Percentiles rank a stretch among this genome's conserved stretches.
phyloP scores from a whole-genome alignment of 2,329 filamentous ascomycete genomes.

The Alternaria triticimaculans region DNA sequence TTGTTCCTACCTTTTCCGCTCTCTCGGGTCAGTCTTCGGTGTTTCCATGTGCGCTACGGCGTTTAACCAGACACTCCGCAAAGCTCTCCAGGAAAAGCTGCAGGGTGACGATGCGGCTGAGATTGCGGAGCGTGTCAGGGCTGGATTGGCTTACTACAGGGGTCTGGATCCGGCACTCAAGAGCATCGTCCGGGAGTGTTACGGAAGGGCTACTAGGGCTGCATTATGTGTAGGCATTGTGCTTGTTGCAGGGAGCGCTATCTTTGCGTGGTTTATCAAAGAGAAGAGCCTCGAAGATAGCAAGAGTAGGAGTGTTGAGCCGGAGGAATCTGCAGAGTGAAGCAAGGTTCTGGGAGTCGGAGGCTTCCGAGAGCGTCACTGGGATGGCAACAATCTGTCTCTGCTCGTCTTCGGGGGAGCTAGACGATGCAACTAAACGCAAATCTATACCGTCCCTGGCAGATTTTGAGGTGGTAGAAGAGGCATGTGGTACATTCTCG shows the following conservation, averaged over 20 bases:
- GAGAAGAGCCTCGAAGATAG: conserved; percentile 48
- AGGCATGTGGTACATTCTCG: background rate
- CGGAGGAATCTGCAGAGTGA: background rate
- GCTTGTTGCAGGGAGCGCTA: conserved; percentile 58
- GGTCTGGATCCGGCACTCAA: conserved; percentile 67
- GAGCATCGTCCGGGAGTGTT: conserved; percentile 69
- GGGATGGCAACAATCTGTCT: background rate
- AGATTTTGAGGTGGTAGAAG: background rate
- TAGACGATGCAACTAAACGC: background rate
- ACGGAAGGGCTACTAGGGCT: conserved; percentile 63
- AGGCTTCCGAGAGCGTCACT: background rate
- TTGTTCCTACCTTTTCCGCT: conserved; percentile 81
- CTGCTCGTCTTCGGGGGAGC: background rate
- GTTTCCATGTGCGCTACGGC: conserved; percentile 74
- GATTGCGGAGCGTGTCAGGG: conserved; percentile 72
- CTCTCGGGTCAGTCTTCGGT: conserved; percentile 70
- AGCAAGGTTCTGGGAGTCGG: background rate
- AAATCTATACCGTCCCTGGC: background rate
- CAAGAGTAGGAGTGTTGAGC: background rate
- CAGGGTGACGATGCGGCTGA: conserved; percentile 64
- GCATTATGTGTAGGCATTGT: conserved; percentile 59
- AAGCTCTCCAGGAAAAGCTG: conserved; percentile 61
- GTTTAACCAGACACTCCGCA: conserved; percentile 71
- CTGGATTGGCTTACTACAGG: conserved; percentile 73
- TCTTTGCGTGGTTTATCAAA: conserved; percentile 54